Percentiles rank a stretch among this genome's conserved stretches.
These are phyloP conservation scores for Spathaspora sp. DNA, from an alignment of 805 yeast species.

Conservation along the genomic window DNA sequence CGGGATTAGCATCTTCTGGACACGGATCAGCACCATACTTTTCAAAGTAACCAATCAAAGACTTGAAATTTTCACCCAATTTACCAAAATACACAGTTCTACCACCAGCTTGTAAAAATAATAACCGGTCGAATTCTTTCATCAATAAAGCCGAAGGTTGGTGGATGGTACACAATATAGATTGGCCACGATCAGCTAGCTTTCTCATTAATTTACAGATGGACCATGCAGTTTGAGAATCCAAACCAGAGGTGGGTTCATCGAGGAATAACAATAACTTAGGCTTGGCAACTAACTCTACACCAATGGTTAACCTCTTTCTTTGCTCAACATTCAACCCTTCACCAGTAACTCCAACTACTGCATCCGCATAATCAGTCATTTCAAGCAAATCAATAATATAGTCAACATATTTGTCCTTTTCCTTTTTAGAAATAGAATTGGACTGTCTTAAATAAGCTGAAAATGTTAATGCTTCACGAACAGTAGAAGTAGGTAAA, in stretches of 20 bases:
- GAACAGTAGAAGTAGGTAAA: constrained; percentile 90
- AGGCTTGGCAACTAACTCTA: constrained; percentile 74
- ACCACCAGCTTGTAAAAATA: constrained; percentile 69
- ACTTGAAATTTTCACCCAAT: constrained; percentile 58
- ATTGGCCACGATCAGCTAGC: constrained; percentile 78
- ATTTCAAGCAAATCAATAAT: constrained; percentile 82
- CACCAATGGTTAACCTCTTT: constrained; percentile 77
- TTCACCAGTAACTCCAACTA: constrained; percentile 88
- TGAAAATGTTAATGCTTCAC: constrained; percentile 89
- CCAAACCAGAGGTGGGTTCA: constrained; percentile 94
- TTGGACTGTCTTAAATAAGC: constrained; percentile 85
- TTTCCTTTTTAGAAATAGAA: constrained; percentile 66
- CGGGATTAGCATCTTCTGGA: constrained; percentile 34
- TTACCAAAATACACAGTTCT: constrained; percentile 79
- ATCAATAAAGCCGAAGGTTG: constrained; percentile 85
- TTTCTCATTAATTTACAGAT: constrained; percentile 83
- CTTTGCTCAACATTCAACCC: constrained; percentile 69
- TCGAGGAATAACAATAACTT: constrained; percentile 73
- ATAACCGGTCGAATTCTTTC: constrained; percentile 71
- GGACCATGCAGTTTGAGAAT: constrained; percentile 87
- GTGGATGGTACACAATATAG: constrained; percentile 90
- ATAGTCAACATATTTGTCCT: constrained; percentile 81
- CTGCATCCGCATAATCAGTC: constrained; percentile 73
- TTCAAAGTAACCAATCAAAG: constrained; percentile 64
- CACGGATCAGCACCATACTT: constrained; percentile 56